Base-by-base conservation (phyloP, 371 early-diverging fungal genomes). In the Ordospora colligata region DNA sequence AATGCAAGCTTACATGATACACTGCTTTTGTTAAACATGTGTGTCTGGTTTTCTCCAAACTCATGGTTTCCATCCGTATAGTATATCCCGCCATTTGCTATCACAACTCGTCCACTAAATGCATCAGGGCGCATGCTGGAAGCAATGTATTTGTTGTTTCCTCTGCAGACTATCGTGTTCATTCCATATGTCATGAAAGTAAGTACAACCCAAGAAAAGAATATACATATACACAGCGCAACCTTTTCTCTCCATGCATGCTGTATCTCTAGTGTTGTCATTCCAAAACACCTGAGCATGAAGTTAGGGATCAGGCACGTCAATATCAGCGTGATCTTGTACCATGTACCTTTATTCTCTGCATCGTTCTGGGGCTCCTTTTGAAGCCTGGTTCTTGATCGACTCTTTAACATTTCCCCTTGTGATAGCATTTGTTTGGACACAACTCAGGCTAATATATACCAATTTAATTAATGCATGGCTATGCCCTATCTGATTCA, bases 171-270 rank as follows among this genome's bases (percentile, higher is more conserved):
- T 62, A 84, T 49, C 23, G 68, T 77, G 23, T 82, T 82, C 65
- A 86, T 82, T 1, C 83, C 83, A 69, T 82, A 84, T 14, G 85
- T 85, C 8, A 85, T 42, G 64, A 84, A 82, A 0, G 78, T 82
- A 10, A 86, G 62, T 8, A 80, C 11, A 17, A 64, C 7, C 68
- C 85, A 86, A 10, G 43, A 54, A 1, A 83, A 43, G 42, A 72
- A 71, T n/a, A 86, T 85, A n/a, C 83, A 53, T 21, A 76, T 69
- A 67, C 82, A 81, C 21, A 85, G 73, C 1, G 84, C 79, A 10
- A 84, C 66, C 58, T 86, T 86, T 66, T 86, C 86, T 68, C 86
- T 74, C 86, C 86, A 86, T 22, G 86, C 86, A 22, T 75, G 73
- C n/a, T 53, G 64, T 21, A 75, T 64, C 37, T 74, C 78, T 22